Percentiles rank a stretch among this genome's conserved stretches.
Evolutionary conservation across 768 basidiomycete species (phyloP).

Genomic region (Termitomyces sp.): DNA sequence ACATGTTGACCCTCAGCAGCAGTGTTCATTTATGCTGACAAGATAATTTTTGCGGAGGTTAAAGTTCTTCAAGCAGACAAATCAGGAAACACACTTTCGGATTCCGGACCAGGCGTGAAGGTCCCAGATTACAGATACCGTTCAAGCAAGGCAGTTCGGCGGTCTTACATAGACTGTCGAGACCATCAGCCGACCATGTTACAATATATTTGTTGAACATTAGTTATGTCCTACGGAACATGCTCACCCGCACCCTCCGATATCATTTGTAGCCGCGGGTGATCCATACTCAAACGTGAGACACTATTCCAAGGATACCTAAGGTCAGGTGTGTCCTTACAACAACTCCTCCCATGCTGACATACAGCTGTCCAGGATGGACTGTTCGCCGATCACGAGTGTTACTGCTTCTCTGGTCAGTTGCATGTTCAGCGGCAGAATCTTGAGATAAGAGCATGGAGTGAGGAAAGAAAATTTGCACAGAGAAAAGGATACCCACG

Average conservation of each 20-base stretch:
- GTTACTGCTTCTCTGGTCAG: constrained; percentile 42
- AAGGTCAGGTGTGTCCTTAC: not conserved
- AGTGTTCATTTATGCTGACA: not conserved
- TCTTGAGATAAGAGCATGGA: constrained; percentile 23
- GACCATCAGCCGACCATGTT: not conserved
- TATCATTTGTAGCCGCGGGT: not conserved
- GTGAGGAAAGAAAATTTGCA: constrained; percentile 1
- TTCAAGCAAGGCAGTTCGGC: not conserved
- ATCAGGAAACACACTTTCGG: not conserved
- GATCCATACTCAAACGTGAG: not conserved
- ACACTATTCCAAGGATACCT: not conserved
- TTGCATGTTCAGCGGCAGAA: constrained; percentile 26
- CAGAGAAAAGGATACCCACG: constrained; percentile 18
- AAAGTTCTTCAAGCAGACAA: not conserved
- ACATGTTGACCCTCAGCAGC: not conserved
- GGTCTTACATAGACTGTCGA: not conserved
- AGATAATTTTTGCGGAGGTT: not conserved
- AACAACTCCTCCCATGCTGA: constrained; percentile 32
- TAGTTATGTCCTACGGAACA: not conserved
- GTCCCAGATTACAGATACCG: not conserved
- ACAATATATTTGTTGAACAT: not conserved
- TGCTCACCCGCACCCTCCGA: too few species aligned
- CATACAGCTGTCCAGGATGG: constrained; percentile 49
- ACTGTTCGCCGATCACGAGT: constrained; percentile 43
- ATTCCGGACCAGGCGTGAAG: not conserved